Base-by-base conservation (phyloP, 768 basidiomycete genomes). In the Cytidiella melzeri region DNA sequence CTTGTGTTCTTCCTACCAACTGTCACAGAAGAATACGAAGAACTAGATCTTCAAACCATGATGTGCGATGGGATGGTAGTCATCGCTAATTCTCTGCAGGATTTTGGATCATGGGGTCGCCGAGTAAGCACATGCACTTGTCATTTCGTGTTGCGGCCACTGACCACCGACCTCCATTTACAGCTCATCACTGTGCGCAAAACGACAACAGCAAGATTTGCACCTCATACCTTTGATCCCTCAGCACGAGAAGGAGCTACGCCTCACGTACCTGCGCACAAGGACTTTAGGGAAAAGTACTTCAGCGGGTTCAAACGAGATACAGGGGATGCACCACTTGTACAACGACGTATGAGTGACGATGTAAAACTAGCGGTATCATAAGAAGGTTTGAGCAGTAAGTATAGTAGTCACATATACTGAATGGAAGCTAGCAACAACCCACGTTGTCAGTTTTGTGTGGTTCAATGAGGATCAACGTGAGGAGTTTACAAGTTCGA, bases 1-100 rank as follows among this genome's bases (percentile, higher is more conserved):
- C 76, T 99, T 13, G 95, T 99, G 3, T 98, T 96, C 69, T 98
- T 97, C 70, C 74, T 98, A 19, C 92, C 92, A 0, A 94, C 92
- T 0, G 87, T 95, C 19, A 90, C 81, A 11, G 93, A 95, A 41
- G 87, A 93, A 37, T 98, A 94, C 61, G 79, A 86, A 52, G 87
- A 89, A 56, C 69, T 96, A 1, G 96, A 99, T 60, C 71, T 98
- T 7, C 75, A 86, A 25, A 67, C 73, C 1, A 77, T 91, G 65
- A 73, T 92, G 3, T 89, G 87, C 56, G 81, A 83, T 20, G 94
- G 93, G 1, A 93, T 98, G 87, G 81, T 82, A 57, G 67, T 98
- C 18, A 73, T 93, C 38, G 84, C 86, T 0, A 94, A 95, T 62
- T 93, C 91, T 28, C 66, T 92, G 54, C 93, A 99, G 66, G 83